These are phyloP conservation scores for slime mould (Dictyostelium discoideum) DNA, from an alignment of 78 protist species.

Conservation along the genomic window DNA sequence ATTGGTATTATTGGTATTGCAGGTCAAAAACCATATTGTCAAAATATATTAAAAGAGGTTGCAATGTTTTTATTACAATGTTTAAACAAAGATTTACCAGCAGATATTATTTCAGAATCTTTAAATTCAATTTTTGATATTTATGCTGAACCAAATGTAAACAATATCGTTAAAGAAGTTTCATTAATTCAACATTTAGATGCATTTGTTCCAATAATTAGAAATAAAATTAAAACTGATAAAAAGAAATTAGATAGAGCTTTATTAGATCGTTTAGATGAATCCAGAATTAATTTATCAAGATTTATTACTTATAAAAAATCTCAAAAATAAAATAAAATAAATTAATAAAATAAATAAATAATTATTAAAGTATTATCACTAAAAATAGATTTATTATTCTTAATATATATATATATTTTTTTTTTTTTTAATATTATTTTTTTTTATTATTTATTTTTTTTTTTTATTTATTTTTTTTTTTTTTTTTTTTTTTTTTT, in stretches of 20 bases:
- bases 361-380: not conserved
- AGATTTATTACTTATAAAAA: slow-evolving; percentile 65
- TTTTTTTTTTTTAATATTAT: not conserved
- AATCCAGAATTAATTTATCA: slow-evolving; percentile 73
- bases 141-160: slow-evolving; percentile 69
- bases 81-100: slow-evolving; percentile 13
- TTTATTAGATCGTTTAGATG: slow-evolving; percentile 70
- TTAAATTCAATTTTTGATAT: slow-evolving; percentile 68
- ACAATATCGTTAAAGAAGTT: slow-evolving; percentile 12
- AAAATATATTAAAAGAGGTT: slow-evolving; percentile 30
- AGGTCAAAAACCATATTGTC: slow-evolving; percentile 48
- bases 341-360: not conserved
- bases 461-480: not conserved
- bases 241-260: slow-evolving; percentile 68
- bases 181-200: slow-evolving; percentile 29
- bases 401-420: not conserved
- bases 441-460: not conserved
- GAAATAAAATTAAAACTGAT: slow-evolving; percentile 62
- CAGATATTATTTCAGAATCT: slow-evolving; percentile 49
- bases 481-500: not conserved
- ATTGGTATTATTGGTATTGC: slow-evolving; percentile 71
- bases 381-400: not conserved
- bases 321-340: slow-evolving; percentile 52
- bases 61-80: slow-evolving; percentile 33
- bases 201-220: slow-evolving; percentile 35